Percentiles rank a stretch among this genome's conserved stretches.
phyloP scores from a whole-genome alignment of 305 asterid genomes.

The Solanum hybrid region DNA sequence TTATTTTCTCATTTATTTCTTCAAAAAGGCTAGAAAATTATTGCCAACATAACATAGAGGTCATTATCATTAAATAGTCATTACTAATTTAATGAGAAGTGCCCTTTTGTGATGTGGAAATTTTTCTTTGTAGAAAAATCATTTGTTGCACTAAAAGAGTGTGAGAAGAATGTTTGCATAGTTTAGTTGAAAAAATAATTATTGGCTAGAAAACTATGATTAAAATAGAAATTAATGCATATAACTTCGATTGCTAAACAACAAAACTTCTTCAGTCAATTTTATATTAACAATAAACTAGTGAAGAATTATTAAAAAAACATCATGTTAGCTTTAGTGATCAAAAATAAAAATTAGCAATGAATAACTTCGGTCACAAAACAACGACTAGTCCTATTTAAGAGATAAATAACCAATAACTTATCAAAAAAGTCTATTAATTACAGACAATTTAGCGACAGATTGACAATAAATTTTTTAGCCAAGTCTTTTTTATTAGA shows the following conservation, averaged over 20 bases:
- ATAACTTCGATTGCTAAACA: background rate
- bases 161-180: background rate
- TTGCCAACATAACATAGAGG: background rate
- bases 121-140: background rate
- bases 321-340: background rate
- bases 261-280: background rate
- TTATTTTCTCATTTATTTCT: background rate
- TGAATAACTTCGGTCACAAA: background rate
- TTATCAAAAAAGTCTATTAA: background rate
- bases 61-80: background rate
- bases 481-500: background rate
- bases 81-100: background rate
- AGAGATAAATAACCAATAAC: background rate
- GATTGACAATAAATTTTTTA: no score
- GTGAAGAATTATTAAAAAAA: background rate
- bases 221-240: no score
- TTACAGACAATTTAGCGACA: background rate
- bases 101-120: background rate
- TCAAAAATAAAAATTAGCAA: background rate
- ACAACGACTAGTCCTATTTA: background rate
- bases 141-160: background rate
- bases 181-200: background rate
- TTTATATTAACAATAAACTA: background rate
- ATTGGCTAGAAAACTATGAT: background rate
- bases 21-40: background rate